Percentiles rank a stretch among this genome's conserved stretches.
These are phyloP conservation scores for Cucumis cinereus DNA, from an alignment of 306 rosid genomes.

Conservation along the genomic window DNA sequence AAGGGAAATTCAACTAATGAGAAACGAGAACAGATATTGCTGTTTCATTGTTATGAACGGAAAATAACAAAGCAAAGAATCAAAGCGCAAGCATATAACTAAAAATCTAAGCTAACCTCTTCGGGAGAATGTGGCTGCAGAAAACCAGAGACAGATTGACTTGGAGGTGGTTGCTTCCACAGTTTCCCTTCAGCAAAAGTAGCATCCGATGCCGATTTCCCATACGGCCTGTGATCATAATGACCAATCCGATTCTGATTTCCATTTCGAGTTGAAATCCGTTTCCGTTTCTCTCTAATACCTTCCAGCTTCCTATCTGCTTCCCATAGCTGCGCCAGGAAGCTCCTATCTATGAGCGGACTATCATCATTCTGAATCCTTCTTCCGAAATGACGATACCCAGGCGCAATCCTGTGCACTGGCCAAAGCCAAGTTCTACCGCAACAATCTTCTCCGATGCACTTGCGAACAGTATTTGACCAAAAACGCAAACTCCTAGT, in stretches of 20 bases:
- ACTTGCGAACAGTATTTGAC: neutral
- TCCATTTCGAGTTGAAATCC: conserved; percentile 9
- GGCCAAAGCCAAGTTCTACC: conserved; percentile 6
- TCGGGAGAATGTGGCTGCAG: conserved; percentile 43
- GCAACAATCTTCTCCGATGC: conserved; percentile 4
- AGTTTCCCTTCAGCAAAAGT: conserved; percentile 17
- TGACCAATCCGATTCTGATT: conserved; percentile 2
- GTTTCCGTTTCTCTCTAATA: conserved; percentile 12
- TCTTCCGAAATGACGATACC: conserved; percentile 32
- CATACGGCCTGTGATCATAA: conserved; percentile 3
- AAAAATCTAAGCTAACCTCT: conserved; percentile 35
- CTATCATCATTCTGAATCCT: conserved; percentile 5
- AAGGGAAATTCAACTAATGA: too few species aligned
- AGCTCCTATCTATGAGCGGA: conserved; percentile 36
- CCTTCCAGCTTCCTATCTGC: conserved; percentile 30
- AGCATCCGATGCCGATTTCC: conserved; percentile 24
- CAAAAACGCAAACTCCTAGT: conserved; percentile 10
- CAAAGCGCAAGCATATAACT: neutral
- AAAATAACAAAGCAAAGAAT: neutral
- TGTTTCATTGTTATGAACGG: neutral
- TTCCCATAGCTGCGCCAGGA: conserved; percentile 50
- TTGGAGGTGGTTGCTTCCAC: conserved; percentile 57
- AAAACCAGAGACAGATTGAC: conserved; percentile 45
- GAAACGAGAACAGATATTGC: neutral
- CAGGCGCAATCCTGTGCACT: neutral